A percentile compares a stretch with the other conserved stretches of the same genome.
These are phyloP conservation scores for Zasmidium angulare DNA, from an alignment of 2,329 filamentous ascomycete genomes.

Conservation along the genomic window DNA sequence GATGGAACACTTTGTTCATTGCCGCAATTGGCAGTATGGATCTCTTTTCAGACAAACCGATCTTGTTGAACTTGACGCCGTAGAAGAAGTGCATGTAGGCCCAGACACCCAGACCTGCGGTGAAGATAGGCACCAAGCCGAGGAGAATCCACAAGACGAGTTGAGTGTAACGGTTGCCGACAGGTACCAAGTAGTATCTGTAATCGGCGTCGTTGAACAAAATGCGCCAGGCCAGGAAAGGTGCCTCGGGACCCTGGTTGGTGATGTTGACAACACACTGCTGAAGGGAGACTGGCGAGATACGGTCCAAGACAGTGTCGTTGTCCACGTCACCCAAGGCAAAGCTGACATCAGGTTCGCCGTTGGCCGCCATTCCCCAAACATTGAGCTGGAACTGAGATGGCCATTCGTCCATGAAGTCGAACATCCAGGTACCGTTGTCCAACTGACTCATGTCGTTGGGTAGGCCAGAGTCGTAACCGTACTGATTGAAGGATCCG, in stretches of 20 bases:
- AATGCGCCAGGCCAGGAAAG: slow-evolving; percentile 57
- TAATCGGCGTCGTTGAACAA: slow-evolving; percentile 56
- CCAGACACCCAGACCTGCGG: slow-evolving; percentile 52
- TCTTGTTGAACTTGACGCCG: slow-evolving; percentile 62
- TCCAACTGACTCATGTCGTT: slow-evolving; percentile 53
- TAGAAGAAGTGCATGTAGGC: slow-evolving; percentile 63
- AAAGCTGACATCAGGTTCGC: slow-evolving; percentile 59
- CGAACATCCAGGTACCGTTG: slow-evolving; percentile 56
- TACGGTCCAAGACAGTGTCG: slow-evolving; percentile 61
- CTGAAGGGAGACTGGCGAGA: slow-evolving; percentile 59
- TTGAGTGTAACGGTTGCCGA: slow-evolving; percentile 56
- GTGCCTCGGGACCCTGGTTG: slow-evolving; percentile 50
- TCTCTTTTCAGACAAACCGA: slow-evolving; percentile 55
- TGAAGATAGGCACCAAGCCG: slow-evolving; percentile 53
- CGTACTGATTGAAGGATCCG: slow-evolving; percentile 63
- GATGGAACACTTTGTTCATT: slow-evolving; percentile 24
- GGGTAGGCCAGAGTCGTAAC: slow-evolving; percentile 60
- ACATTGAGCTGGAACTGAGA: slow-evolving; percentile 62
- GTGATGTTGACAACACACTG: slow-evolving; percentile 61
- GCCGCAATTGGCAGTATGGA: slow-evolving; percentile 31
- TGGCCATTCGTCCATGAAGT: slow-evolving; percentile 65
- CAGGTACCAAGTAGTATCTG: slow-evolving; percentile 53
- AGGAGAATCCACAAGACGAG: slow-evolving; percentile 57
- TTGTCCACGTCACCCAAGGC: slow-evolving; percentile 63
- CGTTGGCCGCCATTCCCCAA: slow-evolving; percentile 66